Base-by-base conservation (phyloP, 148 eudicot species). In the Vaccinium corymbosum region DNA sequence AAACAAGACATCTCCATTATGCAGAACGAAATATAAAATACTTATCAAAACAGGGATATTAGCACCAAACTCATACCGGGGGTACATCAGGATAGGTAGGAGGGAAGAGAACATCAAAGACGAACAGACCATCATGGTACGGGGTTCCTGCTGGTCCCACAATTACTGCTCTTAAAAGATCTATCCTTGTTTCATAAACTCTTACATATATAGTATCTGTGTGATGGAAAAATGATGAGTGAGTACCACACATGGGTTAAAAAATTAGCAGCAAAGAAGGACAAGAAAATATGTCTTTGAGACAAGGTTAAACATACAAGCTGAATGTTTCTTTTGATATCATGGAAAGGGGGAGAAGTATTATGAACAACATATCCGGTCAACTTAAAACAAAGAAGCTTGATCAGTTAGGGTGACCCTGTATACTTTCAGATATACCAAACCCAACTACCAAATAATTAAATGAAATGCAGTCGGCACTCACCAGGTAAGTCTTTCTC, bases 81-180 rank as follows among this genome's bases (percentile, higher is more conserved):
- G 98, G 98, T 70, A 53, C 80, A 53, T 15, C 79, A 79, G 98
- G 98, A 89, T 94, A 94, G 61, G 85, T 82, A 78, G 89, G 56
- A 73, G 98, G 98, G 80, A 94, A 93, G 72, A 85, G 80, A 70
- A 85, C 89, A 83, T 94, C 98, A 87, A 94, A 93, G 83, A 91
- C 89, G 55, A 92, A 94, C 74, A 94, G 92, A 59, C 98, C 98
- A 82, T 94, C 96, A 81, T 94, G 98, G 85, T 94, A 94, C 16
- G 98, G 98, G 79, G 98, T 93, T 64, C 96, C 98, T 27, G 91
- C 87, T 50, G 96, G 97, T 59, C 95, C 95, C 29, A 91, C 82
- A 85, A 93, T 93, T 81, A 91, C 88, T 71, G 93, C 92, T 86
- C 98, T 91, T 90, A 95, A 81, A 25, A 95, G 93, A 90, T 95